Base-by-base conservation (phyloP, 768 basidiomycete genomes). In the Mrakia blollopis region DNA sequence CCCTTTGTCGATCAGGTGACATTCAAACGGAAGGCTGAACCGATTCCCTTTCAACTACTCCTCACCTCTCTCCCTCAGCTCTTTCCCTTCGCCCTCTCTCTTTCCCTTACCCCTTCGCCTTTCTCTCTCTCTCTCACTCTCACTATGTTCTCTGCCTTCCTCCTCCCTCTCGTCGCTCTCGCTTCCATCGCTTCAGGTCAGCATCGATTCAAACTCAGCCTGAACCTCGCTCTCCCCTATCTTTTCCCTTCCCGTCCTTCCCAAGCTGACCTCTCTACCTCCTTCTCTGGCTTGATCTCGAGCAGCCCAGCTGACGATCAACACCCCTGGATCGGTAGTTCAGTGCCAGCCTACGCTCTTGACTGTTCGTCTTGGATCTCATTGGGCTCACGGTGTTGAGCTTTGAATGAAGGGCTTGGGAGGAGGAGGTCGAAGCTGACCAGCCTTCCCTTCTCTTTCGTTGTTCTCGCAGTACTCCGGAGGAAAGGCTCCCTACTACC, bases 261-360 rank as follows among this genome's bases (percentile, higher is more conserved):
- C n/a, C 3, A 23, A 35, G 35, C 35, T 68, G 32, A 25, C 35
- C 65, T 63, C 35, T 35, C 35, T 2, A n/a, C 10, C 21, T 28
- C 25, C 2, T n/a, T 57, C 57, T 28, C 2, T 7, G 47, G 10
- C 7, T 50, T 18, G 16, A 3, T 50, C 18, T 50, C 44, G 44
- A 35, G 7, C 28, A 30, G 30, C 32, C 63, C 30, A 30, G 30
- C 32, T 65, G 63, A 65, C 63, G 37, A 68, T 68, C 65, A 68
- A 68, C 65, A 68, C 65, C 13, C 65, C 65, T 44, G 65, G 65
- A 1, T 39, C 35, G 6, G 37, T 68, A 39, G 37, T 68, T 25
- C 65, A 68, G 65, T 68, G 65, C 37, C 65, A 68, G 65, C 35
- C 35, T 18, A 68, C 65, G 4, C 35, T 68, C 35, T 23, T 68